Base-by-base conservation (phyloP, 257 asterid genomes). In the Gentiana macrophylla region DNA sequence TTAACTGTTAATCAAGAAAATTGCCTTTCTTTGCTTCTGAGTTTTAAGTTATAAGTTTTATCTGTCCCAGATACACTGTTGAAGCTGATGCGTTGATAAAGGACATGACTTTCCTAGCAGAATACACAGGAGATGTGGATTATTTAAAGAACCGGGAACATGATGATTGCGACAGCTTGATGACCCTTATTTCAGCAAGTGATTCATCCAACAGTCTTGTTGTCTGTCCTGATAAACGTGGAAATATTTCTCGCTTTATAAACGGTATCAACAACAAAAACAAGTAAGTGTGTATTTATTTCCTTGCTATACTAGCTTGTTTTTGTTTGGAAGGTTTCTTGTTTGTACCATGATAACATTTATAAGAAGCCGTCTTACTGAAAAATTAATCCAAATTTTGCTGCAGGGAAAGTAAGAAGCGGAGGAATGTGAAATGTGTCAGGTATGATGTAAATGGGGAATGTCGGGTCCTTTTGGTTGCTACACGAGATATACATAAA, bases 91-190 rank as follows among this genome's bases (percentile, higher is more conserved):
- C 79, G 37, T 81, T 82, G n/a, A 85, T 88, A 53, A 85, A 77
- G 82, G 97, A 88, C 72, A 50, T 88, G 77, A 88, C 97, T 4
- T 67, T 88, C 47, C 51, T 88, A 9, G 77, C 91, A 13, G 97
- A 88, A 64, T 88, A 88, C 56, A 63, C 94, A 2, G 95, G 97
- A 43, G 97, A 88, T 35, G 91, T 88, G 71, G 97, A 88, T 62
- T 88, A 73, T 74, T 61, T 88, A 33, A 72, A 72, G 77, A 83
- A 79, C 57, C 79, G 95, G 51, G 91, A 85, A 61, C 72, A 69
- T 32, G 94, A 83, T 48, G 95, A 88, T 56, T 85, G 94, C 51
- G 97, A 88, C 62, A 79, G 97, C 80, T 58, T 88, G 81, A 88
- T 88, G 97, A 88, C 95, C 35, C 97, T 88, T 43, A 89, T 88